Conservation (phyloP, 2,329 filamentous ascomycete species). For the Tolypocladium sp. region DNA sequence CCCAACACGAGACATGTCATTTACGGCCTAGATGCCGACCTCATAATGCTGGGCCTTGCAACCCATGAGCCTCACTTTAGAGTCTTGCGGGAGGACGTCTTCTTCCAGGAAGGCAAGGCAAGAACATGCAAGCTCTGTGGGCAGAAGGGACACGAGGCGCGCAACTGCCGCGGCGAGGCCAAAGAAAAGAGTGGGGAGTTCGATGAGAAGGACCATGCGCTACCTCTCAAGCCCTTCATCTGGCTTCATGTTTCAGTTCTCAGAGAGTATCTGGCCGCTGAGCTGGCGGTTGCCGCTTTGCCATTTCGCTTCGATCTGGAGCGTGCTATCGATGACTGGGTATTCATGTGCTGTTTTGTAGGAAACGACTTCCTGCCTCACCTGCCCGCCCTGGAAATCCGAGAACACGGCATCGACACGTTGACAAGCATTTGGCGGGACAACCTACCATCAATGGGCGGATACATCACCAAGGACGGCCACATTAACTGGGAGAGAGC, state of each 20-base stretch:
- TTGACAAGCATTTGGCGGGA: slow-evolving; percentile 96
- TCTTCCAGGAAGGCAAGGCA: slow-evolving; percentile 77
- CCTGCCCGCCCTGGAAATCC: slow-evolving; percentile 92
- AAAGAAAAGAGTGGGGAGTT: slow-evolving; percentile 73
- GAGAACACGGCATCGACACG: slow-evolving; percentile 94
- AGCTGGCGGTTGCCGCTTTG: slow-evolving; percentile 74
- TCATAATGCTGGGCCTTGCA: slow-evolving; percentile 96
- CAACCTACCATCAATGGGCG: slow-evolving; percentile 82
- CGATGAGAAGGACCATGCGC: slow-evolving; percentile 68
- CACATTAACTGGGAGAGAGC: slow-evolving; percentile 79
- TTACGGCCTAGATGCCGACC: slow-evolving; percentile 92
- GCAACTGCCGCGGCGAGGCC: slow-evolving; percentile 70
- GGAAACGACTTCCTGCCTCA: slow-evolving; percentile 98
- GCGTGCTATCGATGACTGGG: slow-evolving; percentile 92
- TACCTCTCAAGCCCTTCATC: slow-evolving; percentile 82
- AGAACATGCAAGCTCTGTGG: slow-evolving; percentile 82
- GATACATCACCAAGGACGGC: slow-evolving; percentile 93
- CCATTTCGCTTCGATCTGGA: slow-evolving; percentile 90
- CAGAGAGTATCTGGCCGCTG: slow-evolving; percentile 85
- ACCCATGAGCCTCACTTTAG: slow-evolving; percentile 97
- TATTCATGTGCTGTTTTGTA: slow-evolving; percentile 98
- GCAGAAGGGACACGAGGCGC: slow-evolving; percentile 83
- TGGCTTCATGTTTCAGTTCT: slow-evolving; percentile 93
- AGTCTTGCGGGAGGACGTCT: slow-evolving; percentile 93
- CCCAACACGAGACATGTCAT: slow-evolving; percentile 98